A percentile compares a stretch with the other conserved stretches of the same genome.
Conservation (phyloP, 495 filamentous ascomycete species). For the Aspergillus affinis region DNA sequence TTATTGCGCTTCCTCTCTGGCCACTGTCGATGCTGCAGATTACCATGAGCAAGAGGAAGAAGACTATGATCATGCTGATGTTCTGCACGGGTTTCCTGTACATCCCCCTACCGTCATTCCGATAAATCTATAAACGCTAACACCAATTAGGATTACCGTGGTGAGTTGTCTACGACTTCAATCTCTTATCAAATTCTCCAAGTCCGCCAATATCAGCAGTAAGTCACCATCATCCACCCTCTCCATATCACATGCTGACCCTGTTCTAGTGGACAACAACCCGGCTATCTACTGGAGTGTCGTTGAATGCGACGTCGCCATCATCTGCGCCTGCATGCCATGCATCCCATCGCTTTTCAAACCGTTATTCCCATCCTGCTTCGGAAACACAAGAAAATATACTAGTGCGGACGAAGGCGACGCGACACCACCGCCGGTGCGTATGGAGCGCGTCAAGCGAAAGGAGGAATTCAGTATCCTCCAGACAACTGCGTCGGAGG, state of each 20-base stretch:
- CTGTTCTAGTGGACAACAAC: conserved; percentile 31
- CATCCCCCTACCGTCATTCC: conserved; percentile 13
- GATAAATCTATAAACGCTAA: conserved; percentile 3
- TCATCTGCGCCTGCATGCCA: conserved; percentile 47
- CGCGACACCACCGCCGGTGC: conserved; percentile 1
- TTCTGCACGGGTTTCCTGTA: conserved; percentile 56
- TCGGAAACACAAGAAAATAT: conserved; percentile 2
- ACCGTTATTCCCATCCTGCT: conserved; percentile 6
- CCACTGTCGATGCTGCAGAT: conserved; percentile 37
- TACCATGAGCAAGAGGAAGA: conserved; percentile 44
- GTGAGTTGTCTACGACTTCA: conserved; percentile 41
- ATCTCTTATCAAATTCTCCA: conserved; percentile 34
- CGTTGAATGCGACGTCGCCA: conserved; percentile 47
- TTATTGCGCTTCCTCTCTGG: conserved; percentile 40
- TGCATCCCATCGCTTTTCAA: conserved; percentile 8
- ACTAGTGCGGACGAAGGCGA: neutral
- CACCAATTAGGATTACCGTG: conserved; percentile 31
- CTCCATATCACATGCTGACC: neutral
- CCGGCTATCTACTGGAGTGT: conserved; percentile 47
- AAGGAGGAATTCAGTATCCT: conserved; percentile 8
- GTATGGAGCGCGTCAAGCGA: conserved; percentile 2
- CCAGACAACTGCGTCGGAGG: conserved; percentile 4
- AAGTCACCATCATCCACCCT: conserved; percentile 4
- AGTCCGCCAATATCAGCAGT: conserved; percentile 34
- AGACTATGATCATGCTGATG: conserved; percentile 49